These are phyloP conservation scores for Escovopsis weberi DNA, from an alignment of 2,329 filamentous ascomycete species.

Conservation along the genomic window DNA sequence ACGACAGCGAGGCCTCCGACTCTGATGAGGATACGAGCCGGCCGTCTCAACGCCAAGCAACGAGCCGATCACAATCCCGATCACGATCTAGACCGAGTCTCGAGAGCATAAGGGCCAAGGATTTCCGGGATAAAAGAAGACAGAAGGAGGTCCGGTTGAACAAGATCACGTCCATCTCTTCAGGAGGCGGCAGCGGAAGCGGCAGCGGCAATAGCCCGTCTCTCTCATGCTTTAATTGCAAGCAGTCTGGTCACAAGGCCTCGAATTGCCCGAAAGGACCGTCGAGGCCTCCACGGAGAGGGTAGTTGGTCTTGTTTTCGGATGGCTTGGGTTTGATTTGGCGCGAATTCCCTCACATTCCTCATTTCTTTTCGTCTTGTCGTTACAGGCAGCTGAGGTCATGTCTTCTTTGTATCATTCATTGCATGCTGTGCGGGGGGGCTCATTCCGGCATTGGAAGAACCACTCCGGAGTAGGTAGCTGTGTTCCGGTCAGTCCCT, in stretches of 20 bases:
- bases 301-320: not conserved
- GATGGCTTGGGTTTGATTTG: not conserved
- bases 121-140: slow-evolving; percentile 43
- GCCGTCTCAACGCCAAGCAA: slow-evolving; percentile 8
- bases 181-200: slow-evolving; percentile 9
- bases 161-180: slow-evolving; percentile 46
- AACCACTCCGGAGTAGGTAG: no score
- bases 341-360: not conserved
- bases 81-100: slow-evolving; percentile 14
- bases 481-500: no score
- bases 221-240: slow-evolving; percentile 44
- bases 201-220: slow-evolving; percentile 10
- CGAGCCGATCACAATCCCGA: slow-evolving; percentile 17
- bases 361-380: no score
- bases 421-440: no score
- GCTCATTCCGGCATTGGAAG: no score
- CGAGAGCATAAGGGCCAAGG: slow-evolving; percentile 22
- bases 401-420: no score
- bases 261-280: slow-evolving; percentile 33
- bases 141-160: slow-evolving; percentile 56
- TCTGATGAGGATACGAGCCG: slow-evolving; percentile 14
- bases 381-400: no score
- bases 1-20: slow-evolving; percentile 11
- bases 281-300: not conserved
- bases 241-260: slow-evolving; percentile 44